Conservation (phyloP, 495 filamentous ascomycete genomes). For the Penicillium bialowiezense region DNA sequence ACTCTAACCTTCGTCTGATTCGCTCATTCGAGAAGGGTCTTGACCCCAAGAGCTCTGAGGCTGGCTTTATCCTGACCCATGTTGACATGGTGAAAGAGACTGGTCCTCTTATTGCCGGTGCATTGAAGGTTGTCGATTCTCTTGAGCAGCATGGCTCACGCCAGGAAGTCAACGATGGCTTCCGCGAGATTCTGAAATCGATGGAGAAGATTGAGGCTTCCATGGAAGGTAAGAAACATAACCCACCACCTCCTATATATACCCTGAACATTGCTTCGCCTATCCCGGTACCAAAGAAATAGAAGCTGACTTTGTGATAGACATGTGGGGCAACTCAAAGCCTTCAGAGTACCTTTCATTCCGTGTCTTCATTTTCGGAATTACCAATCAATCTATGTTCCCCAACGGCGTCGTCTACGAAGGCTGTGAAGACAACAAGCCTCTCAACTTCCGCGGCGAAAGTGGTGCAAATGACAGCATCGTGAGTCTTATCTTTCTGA, state of each 20-base stretch:
- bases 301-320: slow-evolving; percentile 31
- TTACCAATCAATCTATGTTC: slow-evolving; percentile 87
- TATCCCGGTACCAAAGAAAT: not conserved
- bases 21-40: slow-evolving; percentile 86
- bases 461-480: slow-evolving; percentile 87
- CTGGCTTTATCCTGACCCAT: slow-evolving; percentile 82
- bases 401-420: slow-evolving; percentile 86
- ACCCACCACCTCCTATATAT: no score
- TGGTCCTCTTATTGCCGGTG: slow-evolving; percentile 65
- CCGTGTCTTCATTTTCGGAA: slow-evolving; percentile 93
- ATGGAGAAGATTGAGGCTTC: slow-evolving; percentile 69
- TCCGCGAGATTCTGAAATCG: slow-evolving; percentile 56
- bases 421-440: slow-evolving; percentile 66
- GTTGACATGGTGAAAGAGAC: slow-evolving; percentile 83
- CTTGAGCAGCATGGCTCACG: slow-evolving; percentile 48
- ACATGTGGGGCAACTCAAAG: slow-evolving; percentile 83
- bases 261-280: no score
- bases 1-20: slow-evolving; percentile 78
- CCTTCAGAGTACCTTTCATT: slow-evolving; percentile 76
- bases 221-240: slow-evolving; percentile 66
- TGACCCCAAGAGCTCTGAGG: slow-evolving; percentile 82
- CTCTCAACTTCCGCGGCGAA: slow-evolving; percentile 77
- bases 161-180: slow-evolving; percentile 58
- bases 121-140: slow-evolving; percentile 60
- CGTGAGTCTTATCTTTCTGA: slow-evolving; percentile 42